Percentiles rank a stretch among this genome's conserved stretches.
Evolutionary conservation across 164 flowering plant species (phyloP).

Genomic region (Liquidambar formosana): DNA sequence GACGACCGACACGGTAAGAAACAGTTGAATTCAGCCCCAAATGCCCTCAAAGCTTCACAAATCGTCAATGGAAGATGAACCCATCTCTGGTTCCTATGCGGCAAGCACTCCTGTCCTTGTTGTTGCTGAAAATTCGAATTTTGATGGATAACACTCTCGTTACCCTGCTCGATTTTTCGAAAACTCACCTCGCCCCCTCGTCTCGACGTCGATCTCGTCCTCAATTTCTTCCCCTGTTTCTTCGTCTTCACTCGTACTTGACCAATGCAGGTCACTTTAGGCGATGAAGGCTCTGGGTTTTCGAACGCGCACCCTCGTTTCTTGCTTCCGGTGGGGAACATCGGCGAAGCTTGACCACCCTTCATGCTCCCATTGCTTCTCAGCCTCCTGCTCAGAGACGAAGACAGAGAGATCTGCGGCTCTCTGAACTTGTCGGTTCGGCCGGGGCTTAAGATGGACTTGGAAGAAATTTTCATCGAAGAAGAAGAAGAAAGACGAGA

Average conservation of each 20-base stretch:
- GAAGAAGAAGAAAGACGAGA: constrained; percentile 66
- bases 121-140: constrained; percentile 10
- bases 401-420: constrained; percentile 45
- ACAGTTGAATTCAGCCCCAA: constrained; percentile 76
- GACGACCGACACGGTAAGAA: constrained; percentile 62
- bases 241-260: constrained; percentile 88
- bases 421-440: constrained; percentile 41
- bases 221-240: constrained; percentile 66
- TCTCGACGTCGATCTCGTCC: constrained; percentile 50
- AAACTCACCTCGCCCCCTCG: constrained; percentile 59
- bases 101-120: constrained; percentile 32
- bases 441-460: constrained; percentile 66
- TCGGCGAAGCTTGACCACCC: constrained; percentile 73
- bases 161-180: constrained; percentile 40
- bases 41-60: constrained; percentile 72
- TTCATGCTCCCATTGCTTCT: constrained; percentile 67
- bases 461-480: constrained; percentile 66
- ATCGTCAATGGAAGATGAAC: constrained; percentile 82
- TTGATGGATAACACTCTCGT: background rate
- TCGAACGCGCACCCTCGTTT: constrained; percentile 56
- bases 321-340: constrained; percentile 56
- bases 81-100: constrained; percentile 73
- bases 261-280: constrained; percentile 92
- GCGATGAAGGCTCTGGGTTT: constrained; percentile 83
- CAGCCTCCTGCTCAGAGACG: constrained; percentile 67